These are phyloP conservation scores for Plantago elongata DNA, from an alignment of 257 asterid species.

Conservation along the genomic window DNA sequence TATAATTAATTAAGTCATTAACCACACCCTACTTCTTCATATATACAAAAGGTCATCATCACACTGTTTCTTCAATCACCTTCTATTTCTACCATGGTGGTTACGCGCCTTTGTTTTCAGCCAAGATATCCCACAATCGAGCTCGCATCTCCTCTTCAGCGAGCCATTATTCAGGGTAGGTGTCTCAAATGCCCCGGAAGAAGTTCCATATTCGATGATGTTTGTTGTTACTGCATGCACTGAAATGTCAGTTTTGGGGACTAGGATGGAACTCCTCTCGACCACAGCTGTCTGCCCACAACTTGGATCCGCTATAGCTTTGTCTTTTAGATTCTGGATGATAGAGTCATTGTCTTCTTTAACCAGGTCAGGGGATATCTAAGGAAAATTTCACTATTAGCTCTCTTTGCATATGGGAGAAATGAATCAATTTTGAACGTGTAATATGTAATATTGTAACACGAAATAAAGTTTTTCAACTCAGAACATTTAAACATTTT, in stretches of 20 bases:
- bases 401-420: neutral
- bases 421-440: no score
- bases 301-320: conserved; percentile 46
- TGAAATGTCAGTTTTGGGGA: conserved; percentile 51
- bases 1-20: no score
- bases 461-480: no score
- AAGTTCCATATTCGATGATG: conserved; percentile 39
- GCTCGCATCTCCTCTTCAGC: conserved; percentile 39
- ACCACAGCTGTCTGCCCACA: conserved; percentile 72
- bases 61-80: conserved; percentile 18
- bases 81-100: conserved; percentile 30
- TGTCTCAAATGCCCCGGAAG: conserved; percentile 20
- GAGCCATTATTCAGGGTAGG: conserved; percentile 29
- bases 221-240: conserved; percentile 71
- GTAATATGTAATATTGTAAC: no score
- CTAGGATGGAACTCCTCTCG: conserved; percentile 43
- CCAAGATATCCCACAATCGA: conserved; percentile 42
- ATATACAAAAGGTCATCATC: conserved; percentile 28
- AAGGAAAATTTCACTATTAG: conserved; percentile 17
- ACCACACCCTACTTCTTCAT: conserved; percentile 21
- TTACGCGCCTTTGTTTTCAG: conserved; percentile 48
- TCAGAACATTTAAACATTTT: no score
- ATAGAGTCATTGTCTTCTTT: conserved; percentile 49
- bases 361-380: conserved; percentile 35
- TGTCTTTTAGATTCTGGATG: conserved; percentile 49